Evolutionary conservation across 2,329 filamentous ascomycete genomes (phyloP), one percentile per base, ranked within the genome.

Genomic region (Colletotrichum lentis): DNA sequence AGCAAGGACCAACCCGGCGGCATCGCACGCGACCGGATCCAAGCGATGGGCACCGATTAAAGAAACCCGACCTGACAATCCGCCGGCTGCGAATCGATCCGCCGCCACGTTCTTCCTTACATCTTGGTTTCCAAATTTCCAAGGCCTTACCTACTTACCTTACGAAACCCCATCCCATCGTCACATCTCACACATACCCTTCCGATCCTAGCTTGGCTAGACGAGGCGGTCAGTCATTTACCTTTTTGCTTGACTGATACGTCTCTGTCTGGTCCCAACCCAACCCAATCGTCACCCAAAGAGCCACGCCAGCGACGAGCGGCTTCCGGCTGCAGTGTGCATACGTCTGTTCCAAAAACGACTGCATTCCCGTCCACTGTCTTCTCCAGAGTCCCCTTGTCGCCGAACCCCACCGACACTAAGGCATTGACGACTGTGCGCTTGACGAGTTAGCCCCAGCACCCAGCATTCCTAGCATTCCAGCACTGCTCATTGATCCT

Each of bases 361-460:
- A 70, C 20, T 63, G 54, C 58, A 63, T 70, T 65, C 61, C 43
- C 64, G 47, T 62, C 63, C 52, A 55, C 43, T 57, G 61, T 20
- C 55, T 44, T 56, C 49, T 20, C 52, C 35, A 62, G 50, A 61
- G 27, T 64, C 63, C 69, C 60, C 56, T 58, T 62, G 67, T 68
- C 64, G 43, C 55, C 58, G 35, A 41, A 58, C 60, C 62, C 53
- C 62, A 69, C 61, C 53, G 44, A 62, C 50, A 39, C 60, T 57
- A 65, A 60, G 66, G 66, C 55, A 68, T 44, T 66, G 55, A 65
- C 62, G 56, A 68, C 66, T 65, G 66, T 65, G 66, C 64, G 46
- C 54, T 67, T 39, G 47, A 63, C 22, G 46, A 67, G 58, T 44
- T 70, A 27, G 61, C 53, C 35, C 67, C 61, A 47, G 57, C 69